phyloP scores from a whole-genome alignment of 768 basidiomycete genomes.

The Phlebiopsis flavidoalba region DNA sequence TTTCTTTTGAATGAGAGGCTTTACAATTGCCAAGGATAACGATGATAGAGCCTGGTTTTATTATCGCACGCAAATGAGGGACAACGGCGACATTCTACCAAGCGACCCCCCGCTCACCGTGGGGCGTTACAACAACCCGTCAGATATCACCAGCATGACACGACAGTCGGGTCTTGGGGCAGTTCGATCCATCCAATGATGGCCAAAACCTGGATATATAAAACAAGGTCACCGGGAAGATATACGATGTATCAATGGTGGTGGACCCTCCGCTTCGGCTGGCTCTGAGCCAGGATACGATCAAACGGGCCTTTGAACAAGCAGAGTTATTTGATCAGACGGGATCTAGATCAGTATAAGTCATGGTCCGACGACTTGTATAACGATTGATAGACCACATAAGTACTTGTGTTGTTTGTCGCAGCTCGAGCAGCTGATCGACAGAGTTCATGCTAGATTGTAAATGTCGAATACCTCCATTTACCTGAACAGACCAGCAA shows the following conservation, averaged over 20 bases:
- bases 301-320: not conserved
- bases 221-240: slow-evolving; percentile 4
- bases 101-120: not conserved
- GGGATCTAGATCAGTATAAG: slow-evolving; percentile 1
- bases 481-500: too few relatives aligned
- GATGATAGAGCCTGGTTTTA: not conserved
- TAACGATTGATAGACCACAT: too few relatives aligned
- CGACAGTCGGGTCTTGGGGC: not conserved
- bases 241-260: slow-evolving; percentile 1
- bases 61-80: not conserved
- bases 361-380: slow-evolving; percentile 7
- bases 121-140: not conserved
- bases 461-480: too few relatives aligned
- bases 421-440: not conserved
- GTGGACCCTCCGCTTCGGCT: slow-evolving; percentile 1
- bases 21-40: not conserved
- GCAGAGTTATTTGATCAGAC: not conserved
- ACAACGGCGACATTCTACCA: not conserved
- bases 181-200: not conserved
- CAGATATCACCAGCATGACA: not conserved
- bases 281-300: not conserved
- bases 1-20: not conserved
- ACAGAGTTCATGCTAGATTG: not conserved
- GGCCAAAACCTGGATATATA: not conserved
- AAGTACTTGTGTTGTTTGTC: too few relatives aligned